These are phyloP conservation scores for Fraxinus latifolia DNA, from an alignment of 305 asterid genomes.

Conservation along the genomic window DNA sequence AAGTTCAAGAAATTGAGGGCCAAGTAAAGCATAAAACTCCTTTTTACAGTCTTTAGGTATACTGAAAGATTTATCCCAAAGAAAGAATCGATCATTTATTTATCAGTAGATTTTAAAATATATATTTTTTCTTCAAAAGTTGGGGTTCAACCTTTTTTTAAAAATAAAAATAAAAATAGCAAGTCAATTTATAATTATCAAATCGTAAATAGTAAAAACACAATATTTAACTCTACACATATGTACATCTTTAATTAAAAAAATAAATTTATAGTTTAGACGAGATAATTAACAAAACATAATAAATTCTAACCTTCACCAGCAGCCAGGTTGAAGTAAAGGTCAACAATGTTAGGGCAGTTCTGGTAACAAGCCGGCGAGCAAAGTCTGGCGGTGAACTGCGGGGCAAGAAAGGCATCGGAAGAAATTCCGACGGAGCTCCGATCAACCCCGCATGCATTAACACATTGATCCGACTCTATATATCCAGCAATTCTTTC, in stretches of 20 bases:
- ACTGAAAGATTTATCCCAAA: background rate
- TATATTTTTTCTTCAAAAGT: background rate
- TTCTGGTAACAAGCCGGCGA: conserved; percentile 55
- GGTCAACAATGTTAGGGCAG: conserved; percentile 67
- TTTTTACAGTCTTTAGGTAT: background rate
- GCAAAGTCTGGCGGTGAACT: conserved; percentile 53
- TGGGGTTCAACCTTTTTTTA: no score
- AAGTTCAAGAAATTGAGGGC: background rate
- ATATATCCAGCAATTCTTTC: conserved; percentile 51
- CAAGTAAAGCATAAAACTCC: conserved; percentile 7
- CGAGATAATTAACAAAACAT: background rate
- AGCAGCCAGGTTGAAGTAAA: conserved; percentile 67
- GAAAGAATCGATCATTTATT: background rate
- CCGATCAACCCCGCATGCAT: conserved; percentile 64
- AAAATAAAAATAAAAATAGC: background rate
- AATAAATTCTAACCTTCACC: conserved; percentile 55
- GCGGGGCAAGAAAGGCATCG: conserved; percentile 49
- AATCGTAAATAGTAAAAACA: background rate
- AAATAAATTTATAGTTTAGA: background rate
- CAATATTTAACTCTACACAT: background rate
- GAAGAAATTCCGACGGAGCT: conserved; percentile 59
- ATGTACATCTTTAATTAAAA: background rate
- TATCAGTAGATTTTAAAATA: background rate
- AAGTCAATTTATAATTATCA: background rate
- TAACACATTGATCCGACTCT: conserved; percentile 59